A percentile compares a stretch with the other conserved stretches of the same genome.
phyloP scores from a whole-genome alignment of 2,329 filamentous ascomycete species.

The Phoma sp. region DNA sequence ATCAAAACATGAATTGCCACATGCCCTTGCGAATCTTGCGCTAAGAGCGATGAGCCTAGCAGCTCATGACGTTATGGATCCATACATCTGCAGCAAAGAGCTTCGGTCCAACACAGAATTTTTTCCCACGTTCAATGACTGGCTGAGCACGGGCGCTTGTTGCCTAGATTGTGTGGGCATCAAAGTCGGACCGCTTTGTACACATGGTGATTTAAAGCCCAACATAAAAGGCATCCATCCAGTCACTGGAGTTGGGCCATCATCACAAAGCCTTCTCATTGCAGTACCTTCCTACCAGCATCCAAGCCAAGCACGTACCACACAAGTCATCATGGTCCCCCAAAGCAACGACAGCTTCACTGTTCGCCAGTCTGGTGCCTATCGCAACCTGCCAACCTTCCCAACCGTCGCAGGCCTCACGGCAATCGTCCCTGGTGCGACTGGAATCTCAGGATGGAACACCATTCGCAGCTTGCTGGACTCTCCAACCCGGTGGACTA shows the following conservation, averaged over 20 bases:
- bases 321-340: neutral
- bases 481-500: neutral
- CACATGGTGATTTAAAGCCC: neutral
- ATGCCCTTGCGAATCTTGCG: no score
- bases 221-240: no score
- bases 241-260: no score
- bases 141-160: no score
- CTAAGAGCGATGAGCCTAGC: neutral
- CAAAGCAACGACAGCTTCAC: neutral
- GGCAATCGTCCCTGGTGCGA: neutral
- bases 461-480: neutral
- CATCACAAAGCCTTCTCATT: no score
- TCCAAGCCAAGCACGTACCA: no score
- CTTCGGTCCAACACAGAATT: neutral
- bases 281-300: no score
- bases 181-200: neutral
- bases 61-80: neutral
- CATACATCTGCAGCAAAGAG: neutral
- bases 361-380: neutral
- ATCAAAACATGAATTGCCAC: no score
- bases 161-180: neutral
- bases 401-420: neutral
- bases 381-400: neutral
- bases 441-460: constrained; percentile 1
- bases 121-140: neutral